phyloP scores from a whole-genome alignment of 352 stramenopile species.

The Globisporangium irregulare region DNA sequence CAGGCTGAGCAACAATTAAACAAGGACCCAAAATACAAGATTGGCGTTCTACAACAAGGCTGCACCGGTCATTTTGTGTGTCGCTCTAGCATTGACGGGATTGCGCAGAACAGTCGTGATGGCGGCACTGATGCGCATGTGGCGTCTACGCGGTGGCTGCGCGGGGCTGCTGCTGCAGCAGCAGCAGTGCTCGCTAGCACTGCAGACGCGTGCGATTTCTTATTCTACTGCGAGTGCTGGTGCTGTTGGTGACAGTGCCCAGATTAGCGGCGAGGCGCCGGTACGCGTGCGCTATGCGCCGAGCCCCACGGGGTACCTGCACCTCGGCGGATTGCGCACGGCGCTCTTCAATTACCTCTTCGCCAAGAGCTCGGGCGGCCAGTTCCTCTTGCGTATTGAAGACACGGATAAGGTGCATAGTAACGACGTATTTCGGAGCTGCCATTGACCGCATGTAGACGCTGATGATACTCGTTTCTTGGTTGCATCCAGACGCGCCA shows the following conservation, averaged over 20 bases:
- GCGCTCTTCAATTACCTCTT: conserved; percentile 94
- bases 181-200: conserved; percentile 3
- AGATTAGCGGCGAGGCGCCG: neutral
- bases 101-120: neutral
- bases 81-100: neutral
- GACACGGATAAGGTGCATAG: conserved; percentile 83
- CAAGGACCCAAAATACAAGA: too few relatives aligned
- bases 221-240: neutral
- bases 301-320: conserved; percentile 88
- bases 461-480: conserved; percentile 11
- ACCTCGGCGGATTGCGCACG: conserved; percentile 89
- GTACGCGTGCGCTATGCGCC: conserved; percentile 88
- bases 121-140: conserved; percentile 8
- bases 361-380: conserved; percentile 73
- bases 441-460: too few relatives aligned
- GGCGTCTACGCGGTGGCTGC: conserved; percentile 3
- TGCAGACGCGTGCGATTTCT: neutral
- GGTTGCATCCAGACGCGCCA: conserved; percentile 53
- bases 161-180: neutral
- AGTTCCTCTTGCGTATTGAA: conserved; percentile 91
- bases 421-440: too few relatives aligned
- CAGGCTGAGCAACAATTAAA: too few relatives aligned
- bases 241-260: neutral
- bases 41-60: neutral
- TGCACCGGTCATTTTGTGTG: conserved; percentile 1